Conservation (phyloP, 1,284 basidiomycete species). For the Coniophora puteana region DNA sequence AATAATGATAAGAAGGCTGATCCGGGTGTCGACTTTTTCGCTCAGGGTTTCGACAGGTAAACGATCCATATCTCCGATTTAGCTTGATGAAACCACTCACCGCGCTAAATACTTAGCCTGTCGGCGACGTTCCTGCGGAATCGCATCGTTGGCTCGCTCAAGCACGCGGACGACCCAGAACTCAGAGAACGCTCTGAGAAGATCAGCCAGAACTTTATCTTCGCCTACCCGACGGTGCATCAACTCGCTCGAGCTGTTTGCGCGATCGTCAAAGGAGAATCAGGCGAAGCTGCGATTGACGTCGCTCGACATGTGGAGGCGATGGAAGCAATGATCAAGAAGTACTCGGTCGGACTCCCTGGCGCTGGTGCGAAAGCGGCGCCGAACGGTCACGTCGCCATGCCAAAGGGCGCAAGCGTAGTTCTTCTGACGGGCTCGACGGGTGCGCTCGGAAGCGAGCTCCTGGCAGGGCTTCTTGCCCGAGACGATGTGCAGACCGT, state of each 20-base stretch:
- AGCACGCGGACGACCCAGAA: conserved; percentile 6
- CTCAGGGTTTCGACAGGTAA: conserved; percentile 30
- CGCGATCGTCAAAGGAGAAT: conserved; percentile 6
- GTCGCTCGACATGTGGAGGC: conserved; percentile 1
- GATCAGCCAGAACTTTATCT: conserved; percentile 24
- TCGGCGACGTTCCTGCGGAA: conserved; percentile 22
- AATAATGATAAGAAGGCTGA: conserved; percentile 14
- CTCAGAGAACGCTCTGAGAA: conserved; percentile 9
- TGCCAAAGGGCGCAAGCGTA: conserved; percentile 8
- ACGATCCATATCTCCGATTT: background rate
- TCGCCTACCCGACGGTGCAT: conserved; percentile 22
- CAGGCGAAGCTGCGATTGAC: background rate
- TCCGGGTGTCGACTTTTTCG: conserved; percentile 17
- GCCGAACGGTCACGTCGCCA: conserved; percentile 11
- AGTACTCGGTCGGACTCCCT: conserved; percentile 15
- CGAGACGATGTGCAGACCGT: conserved; percentile 16
- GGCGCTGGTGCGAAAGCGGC: background rate
- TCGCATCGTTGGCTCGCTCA: conserved; percentile 18
- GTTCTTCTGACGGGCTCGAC: conserved; percentile 29
- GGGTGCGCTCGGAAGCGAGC: conserved; percentile 25
- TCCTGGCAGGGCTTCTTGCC: conserved; percentile 20
- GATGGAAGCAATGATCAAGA: conserved; percentile 24
- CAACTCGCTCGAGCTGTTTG: conserved; percentile 14
- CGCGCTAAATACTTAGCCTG: conserved; percentile 11
- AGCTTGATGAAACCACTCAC: background rate